These are phyloP conservation scores for Pisolithus orientalis DNA, from an alignment of 768 basidiomycete species.

Conservation along the genomic window DNA sequence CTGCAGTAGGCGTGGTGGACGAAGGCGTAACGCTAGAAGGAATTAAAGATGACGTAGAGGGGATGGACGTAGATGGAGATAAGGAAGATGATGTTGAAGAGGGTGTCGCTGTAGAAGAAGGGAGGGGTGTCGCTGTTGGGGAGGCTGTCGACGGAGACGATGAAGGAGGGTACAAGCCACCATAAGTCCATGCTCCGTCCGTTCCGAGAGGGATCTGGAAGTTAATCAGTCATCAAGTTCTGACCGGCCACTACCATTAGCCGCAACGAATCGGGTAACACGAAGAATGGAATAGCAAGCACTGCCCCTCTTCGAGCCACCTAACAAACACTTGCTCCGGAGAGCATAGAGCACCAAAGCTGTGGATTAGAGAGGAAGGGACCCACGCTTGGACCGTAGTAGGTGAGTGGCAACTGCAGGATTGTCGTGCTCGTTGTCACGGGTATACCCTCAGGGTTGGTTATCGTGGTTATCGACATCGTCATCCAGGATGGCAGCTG, in stretches of 20 bases:
- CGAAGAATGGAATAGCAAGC: background rate
- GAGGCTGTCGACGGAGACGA: constrained; percentile 23
- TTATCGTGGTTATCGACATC: constrained; percentile 43
- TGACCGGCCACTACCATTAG: constrained; percentile 7
- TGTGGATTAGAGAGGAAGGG: background rate
- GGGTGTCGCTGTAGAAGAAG: constrained; percentile 18
- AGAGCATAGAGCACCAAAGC: background rate
- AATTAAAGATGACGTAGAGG: constrained; percentile 22
- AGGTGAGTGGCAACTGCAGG: constrained; percentile 66
- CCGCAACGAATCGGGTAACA: background rate
- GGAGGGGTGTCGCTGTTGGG: constrained; percentile 18
- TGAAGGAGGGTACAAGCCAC: constrained; percentile 65
- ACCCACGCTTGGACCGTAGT: constrained; percentile 79
- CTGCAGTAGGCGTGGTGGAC: constrained; percentile 24
- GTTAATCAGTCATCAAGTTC: constrained; percentile 8
- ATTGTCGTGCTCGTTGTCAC: constrained; percentile 54
- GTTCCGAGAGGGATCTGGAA: constrained; percentile 68
- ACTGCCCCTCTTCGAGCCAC: background rate
- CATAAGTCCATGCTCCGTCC: constrained; percentile 59
- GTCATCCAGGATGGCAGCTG: constrained; percentile 70
- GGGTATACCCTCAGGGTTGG: constrained; percentile 46
- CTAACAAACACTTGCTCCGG: background rate
- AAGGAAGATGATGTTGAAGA: constrained; percentile 27
- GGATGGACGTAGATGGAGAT: constrained; percentile 8
- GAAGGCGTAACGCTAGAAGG: constrained; percentile 19